Evolutionary conservation across 2,329 filamentous ascomycete species (phyloP), one percentile per base, ranked within the genome.

Genomic region (Penicillium sp.): DNA sequence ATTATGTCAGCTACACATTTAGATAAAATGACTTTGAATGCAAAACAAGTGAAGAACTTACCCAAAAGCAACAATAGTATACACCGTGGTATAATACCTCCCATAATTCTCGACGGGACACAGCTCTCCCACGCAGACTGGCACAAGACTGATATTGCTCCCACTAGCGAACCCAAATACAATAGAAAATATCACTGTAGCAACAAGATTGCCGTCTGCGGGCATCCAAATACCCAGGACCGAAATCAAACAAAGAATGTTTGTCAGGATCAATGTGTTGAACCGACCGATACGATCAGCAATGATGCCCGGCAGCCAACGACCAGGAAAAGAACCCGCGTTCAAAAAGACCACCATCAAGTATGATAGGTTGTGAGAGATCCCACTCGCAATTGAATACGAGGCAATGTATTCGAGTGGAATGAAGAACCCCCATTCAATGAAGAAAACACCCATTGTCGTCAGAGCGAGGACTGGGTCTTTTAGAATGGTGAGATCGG

Each of bases 71-170:
- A 66, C 68, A 57, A 69, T 64, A n/a, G 61, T 71, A 54, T 66
- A 72, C 1, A 64, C 61, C 22, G 71, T 76, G 0, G 71, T 67
- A 56, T 72, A 75, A 46, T 73, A 75, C n/a, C 68, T 61, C 2
- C 74, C 75, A 64, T 79, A 79, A 42, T 73, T 65, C 40, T 74
- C 66, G 0, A 70, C 72, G 1, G 66, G 62, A 60, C 79, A 81
- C 8, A 81, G 64, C 62, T 81, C 76, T 2, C 78, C 76, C 2
- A 81, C 69, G 56, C 78, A 81, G 1, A 76, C 71, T 1, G 74
- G 75, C 10, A 70, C 72, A 46, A 77, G 51, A 37, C 69, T 72
- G 48, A 77, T 71, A 40, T 75, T 75, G 14, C 66, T 70, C 0
- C 75, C 75, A 32, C 66, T 69, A 1, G 61, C 69, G 50, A 77